Base-by-base conservation (phyloP, 2,329 filamentous ascomycete genomes). In the Claviceps sp. region DNA sequence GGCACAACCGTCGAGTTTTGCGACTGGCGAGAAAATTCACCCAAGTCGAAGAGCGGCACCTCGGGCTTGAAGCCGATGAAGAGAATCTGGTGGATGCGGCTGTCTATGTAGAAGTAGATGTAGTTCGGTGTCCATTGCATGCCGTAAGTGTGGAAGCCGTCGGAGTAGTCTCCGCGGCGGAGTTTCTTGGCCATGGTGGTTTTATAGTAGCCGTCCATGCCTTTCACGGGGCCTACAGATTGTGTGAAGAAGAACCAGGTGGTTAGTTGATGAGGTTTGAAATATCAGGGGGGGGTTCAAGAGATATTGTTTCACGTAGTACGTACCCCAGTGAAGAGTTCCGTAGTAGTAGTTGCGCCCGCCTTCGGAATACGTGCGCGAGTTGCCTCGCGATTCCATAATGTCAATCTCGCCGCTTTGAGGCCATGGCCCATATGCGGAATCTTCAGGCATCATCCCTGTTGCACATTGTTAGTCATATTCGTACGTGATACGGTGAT, bases 361-460 rank as follows among this genome's bases (percentile, higher is more conserved):
- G 22, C 73, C 73, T 22, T 65, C 60, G 40, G 59, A 51, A 56
- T 72, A 71, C 30, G 77, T 19, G 11, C 50, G 56, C 19, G 52
- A 47, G 37, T 58, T 58, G 46, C 76, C 76, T 34, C 73, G 65
- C 37, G 66, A 64, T 61, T 77, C 74, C 55, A 69, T 67, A 43
- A 78, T 73, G 60, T 79, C 75, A 51, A 78, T 78, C 58, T 78
- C 75, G 24, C 75, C 75, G 53, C 69, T 72, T 26, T 64, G 61
- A 7, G 75, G 75, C 75, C 75, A 79, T 10, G 58, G 56, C 34
- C 75, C 75, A 56, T 78, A 78, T 4, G 64, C 65, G 14, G 62
- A 64, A 43, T 70, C 62, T 56, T 70, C 66, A 5, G 75, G 75
- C 70, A 76, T 72, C 72, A 78, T 75, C 72, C 69, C 60, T 59